Evolutionary conservation across 257 asterid species (phyloP).

Genomic region (Fraxinus pennsylvanica): DNA sequence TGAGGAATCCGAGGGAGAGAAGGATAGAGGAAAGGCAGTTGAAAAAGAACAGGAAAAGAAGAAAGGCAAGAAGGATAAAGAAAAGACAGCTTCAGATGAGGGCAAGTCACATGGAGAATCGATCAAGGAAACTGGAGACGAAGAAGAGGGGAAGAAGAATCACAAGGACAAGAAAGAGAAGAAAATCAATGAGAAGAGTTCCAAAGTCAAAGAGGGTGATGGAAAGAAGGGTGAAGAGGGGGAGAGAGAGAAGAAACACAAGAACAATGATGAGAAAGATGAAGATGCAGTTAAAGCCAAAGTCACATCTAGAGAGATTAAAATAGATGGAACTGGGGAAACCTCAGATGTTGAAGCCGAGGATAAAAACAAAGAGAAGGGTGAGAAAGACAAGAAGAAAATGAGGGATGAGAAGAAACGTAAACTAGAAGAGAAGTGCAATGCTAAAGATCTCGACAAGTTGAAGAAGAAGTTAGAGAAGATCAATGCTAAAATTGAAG

Average conservation of each 20-base stretch:
- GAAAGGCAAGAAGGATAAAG: constrained; percentile 20
- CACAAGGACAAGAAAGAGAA: constrained; percentile 32
- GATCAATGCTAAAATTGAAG: constrained; percentile 46
- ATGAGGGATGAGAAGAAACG: constrained; percentile 57
- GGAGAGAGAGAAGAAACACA: constrained; percentile 9
- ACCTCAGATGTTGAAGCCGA: constrained; percentile 24
- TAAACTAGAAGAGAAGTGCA: constrained; percentile 44
- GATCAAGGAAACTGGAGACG: constrained; percentile 4
- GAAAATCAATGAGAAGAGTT: constrained; percentile 20
- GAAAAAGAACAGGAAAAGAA: background rate
- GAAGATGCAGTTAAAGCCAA: constrained; percentile 11
- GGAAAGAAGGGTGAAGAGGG: constrained; percentile 22
- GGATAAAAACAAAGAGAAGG: constrained; percentile 28
- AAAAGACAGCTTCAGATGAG: constrained; percentile 3
- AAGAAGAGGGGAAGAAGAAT: background rate
- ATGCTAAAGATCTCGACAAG: constrained; percentile 38
- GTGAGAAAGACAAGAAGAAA: constrained; percentile 40
- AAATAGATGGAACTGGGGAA: constrained; percentile 34
- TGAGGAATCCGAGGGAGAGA: constrained; percentile 18
- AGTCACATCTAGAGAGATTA: constrained; percentile 44
- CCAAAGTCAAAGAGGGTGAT: constrained; percentile 26
- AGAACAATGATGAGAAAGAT: constrained; percentile 10
- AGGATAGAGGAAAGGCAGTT: background rate
- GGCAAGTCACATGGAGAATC: constrained; percentile 5
- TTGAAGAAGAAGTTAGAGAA: constrained; percentile 60